A percentile compares a stretch with the other conserved stretches of the same genome.
phyloP scores from a whole-genome alignment of 495 filamentous ascomycete genomes.

The Pseudotulostoma volvatum region DNA sequence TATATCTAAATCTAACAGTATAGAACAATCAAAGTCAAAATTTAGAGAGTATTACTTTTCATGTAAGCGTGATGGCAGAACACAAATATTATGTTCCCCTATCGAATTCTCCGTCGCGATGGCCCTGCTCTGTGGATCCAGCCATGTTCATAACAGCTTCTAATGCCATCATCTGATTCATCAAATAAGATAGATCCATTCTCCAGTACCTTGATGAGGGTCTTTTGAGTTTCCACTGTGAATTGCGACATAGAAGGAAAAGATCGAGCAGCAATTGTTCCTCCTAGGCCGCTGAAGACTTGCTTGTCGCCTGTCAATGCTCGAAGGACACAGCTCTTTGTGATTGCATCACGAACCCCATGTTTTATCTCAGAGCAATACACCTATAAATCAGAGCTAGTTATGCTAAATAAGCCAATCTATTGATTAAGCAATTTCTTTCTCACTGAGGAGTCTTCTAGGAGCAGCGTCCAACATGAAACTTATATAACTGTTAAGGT shows the following conservation, averaged over 20 bases:
- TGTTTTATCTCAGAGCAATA: conserved; percentile 4
- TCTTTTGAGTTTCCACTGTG: conserved; percentile 1
- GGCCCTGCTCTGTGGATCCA: conserved; percentile 2
- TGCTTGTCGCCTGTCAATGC: conserved; percentile 1
- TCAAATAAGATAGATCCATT: conserved; percentile 4
- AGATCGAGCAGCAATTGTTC: not conserved
- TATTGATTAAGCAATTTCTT: not conserved
- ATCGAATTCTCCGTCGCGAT: not conserved
- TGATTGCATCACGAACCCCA: not conserved
- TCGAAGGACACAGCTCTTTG: not conserved
- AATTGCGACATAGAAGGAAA: conserved; percentile 1
- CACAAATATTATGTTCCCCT: not conserved
- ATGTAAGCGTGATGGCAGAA: conserved; percentile 5
- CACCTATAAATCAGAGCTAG: conserved; percentile 3
- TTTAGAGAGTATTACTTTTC: conserved; percentile 6
- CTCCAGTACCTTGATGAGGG: conserved; percentile 3
- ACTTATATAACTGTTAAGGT: not conserved
- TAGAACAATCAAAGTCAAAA: conserved; percentile 3
- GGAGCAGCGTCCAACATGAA: too few relatives aligned
- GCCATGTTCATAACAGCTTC: too few relatives aligned
- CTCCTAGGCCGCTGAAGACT: not conserved
- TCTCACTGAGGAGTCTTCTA: too few relatives aligned
- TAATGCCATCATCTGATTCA: not conserved
- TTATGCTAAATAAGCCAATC: not conserved
- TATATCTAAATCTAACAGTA: conserved; percentile 4